Evolutionary conservation across 2,329 filamentous ascomycete genomes (phyloP), one percentile per base, ranked within the genome.

Genomic region (Chalara sp.): DNA sequence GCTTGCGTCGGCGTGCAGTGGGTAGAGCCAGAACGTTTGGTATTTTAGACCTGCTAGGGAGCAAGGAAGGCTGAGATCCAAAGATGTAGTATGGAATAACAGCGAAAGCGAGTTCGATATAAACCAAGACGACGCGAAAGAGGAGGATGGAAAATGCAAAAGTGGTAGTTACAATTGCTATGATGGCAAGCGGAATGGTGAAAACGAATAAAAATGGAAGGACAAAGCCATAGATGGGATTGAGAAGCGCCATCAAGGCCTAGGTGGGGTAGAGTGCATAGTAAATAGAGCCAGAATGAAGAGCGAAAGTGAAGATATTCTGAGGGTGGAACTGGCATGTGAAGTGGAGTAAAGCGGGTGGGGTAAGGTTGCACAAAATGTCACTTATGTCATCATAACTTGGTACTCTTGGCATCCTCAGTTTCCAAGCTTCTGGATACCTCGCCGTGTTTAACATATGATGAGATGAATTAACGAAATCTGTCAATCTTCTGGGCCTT

Each of bases 181-280:
- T 76, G 46, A 86, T 63, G 58, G 80, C 74, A 48, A 87, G 73
- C 6, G 84, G 83, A 10, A 86, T 68, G 28, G 81, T 82, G 60
- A 84, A 71, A 56, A 84, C 56, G 61, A 80, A 73, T 56, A 86
- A 70, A 60, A 84, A 74, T n/a, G 82, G 81, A 47, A 84, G 72
- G 48, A 82, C 69, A 46, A 86, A 65, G 56, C 72, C 69, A 63
- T 81, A 76, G 53, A 79, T 65, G 29, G 78, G 76, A 47, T 75
- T 80, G 61, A 80, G 67, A 47, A 78, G 65, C 43, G 72, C 71
- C 78, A 81, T 81, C 11, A 13, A 44, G 42, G 35, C 35, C 21
- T 21, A 21, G 21, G 21, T 21, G 21, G 21, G 21, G 21, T 21
- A 21, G 21, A 21, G 21, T 2, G 21, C 21, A 21, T 21, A 21